These are phyloP conservation scores for Aspergillus fumigatiaffinis DNA, from an alignment of 2,329 filamentous ascomycete species.

Conservation along the genomic window DNA sequence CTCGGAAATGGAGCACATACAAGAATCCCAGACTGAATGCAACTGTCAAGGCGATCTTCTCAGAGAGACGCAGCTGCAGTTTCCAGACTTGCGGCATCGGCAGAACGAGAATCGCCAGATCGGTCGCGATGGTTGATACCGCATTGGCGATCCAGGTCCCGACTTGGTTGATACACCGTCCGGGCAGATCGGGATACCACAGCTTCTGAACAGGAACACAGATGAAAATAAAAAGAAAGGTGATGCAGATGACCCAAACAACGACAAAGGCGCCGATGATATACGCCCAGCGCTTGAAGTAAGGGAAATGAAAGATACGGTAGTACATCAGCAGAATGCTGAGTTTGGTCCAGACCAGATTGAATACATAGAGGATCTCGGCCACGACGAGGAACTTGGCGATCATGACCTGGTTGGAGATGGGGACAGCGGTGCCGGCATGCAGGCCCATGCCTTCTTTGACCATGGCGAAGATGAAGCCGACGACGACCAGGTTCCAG, in stretches of 20 bases:
- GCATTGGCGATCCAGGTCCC: conserved; percentile 26
- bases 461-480: conserved; percentile 50
- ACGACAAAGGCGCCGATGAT: conserved; percentile 23
- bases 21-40: conserved; percentile 23
- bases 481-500: conserved; percentile 36
- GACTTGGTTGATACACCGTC: conserved; percentile 26
- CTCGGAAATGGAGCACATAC: conserved; percentile 5
- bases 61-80: conserved; percentile 18
- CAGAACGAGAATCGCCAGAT: conserved; percentile 22
- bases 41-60: conserved; percentile 19
- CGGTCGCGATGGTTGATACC: conserved; percentile 20
- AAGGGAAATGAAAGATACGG: conserved; percentile 24
- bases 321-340: conserved; percentile 27
- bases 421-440: conserved; percentile 36
- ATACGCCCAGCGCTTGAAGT: conserved; percentile 27
- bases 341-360: conserved; percentile 27
- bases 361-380: conserved; percentile 38
- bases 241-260: conserved; percentile 25
- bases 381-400: conserved; percentile 35
- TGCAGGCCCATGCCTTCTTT: conserved; percentile 47
- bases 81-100: conserved; percentile 27
- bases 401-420: conserved; percentile 29
- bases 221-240: conserved; percentile 27
- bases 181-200: conserved; percentile 23
- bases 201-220: conserved; percentile 27